Base-by-base conservation (phyloP, 768 basidiomycete species). In the Cantharellus cinnabarinus region DNA sequence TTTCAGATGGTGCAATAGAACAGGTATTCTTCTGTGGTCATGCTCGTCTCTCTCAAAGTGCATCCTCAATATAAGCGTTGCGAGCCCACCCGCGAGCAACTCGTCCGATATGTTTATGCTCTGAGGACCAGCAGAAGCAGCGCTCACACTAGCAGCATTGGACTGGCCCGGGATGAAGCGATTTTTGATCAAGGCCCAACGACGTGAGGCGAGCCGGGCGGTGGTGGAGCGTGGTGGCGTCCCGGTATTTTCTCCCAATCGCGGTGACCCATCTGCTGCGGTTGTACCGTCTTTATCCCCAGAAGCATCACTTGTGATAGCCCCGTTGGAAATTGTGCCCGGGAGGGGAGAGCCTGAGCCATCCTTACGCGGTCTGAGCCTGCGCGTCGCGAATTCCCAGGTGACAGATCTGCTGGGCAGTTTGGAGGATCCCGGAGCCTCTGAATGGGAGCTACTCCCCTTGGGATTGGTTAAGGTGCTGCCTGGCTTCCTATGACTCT, bases 31-130 rank as follows among this genome's bases (percentile, higher is more conserved):
- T n/a, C 87, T 74, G 59, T 82, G 78, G n/a, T 74, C 80, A 64
- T 81, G 82, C 70, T 93, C 89, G 67, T 91, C 90, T 39, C 81
- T 80, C 65, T 91, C 88, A 62, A 90, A 81, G 81, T 85, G 87
- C 63, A 93, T 74, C 38, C 80, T 77, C 42, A 89, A 69, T 77
- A 91, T 82, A 40, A 89, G 72, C 14, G 81, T 77, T 0, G 85
- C 83, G 3, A 93, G 77, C 15, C 86, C 84, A 3, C 87, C 84
- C 2, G 80, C 76, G 10, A 87, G 83, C 51, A 89, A 78, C 64
- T 89, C 88, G 63, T 89, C 85, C 10, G 52, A 10, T 10, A 54
- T 54, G 35, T 54, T 54, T 7, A 54, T 7, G 35, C 38, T 37
- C 7, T 10, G 7, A 37, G 10, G 10, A 7, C 14, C 52, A 54